phyloP scores from a whole-genome alignment of 768 basidiomycete genomes.

The Jaapia argillacea region DNA sequence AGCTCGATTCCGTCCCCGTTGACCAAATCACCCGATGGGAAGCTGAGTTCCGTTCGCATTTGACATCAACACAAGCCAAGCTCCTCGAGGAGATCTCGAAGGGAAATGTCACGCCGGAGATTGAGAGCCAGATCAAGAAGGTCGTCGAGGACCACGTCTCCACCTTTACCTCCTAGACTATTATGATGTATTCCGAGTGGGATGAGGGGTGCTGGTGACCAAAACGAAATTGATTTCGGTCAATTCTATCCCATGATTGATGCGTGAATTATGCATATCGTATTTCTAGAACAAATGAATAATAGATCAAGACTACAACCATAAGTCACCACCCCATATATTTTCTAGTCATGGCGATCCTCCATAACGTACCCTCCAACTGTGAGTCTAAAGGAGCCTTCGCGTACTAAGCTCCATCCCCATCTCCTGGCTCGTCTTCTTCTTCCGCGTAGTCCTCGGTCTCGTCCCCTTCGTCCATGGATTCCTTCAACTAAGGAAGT shows the following conservation, averaged over 20 bases:
- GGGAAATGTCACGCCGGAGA: constrained; percentile 79
- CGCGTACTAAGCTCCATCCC: no score
- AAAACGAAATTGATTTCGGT: not conserved
- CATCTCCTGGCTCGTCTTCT: no score
- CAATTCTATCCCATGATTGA: no score
- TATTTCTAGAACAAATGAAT: no score
- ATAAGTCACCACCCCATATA: no score
- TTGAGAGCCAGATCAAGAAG: constrained; percentile 93
- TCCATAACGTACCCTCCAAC: no score
- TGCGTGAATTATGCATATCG: no score
- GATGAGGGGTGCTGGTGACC: no score
- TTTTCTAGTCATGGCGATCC: no score
- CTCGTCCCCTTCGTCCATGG: constrained; percentile 78
- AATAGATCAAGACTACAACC: no score
- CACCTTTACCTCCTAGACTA: constrained; percentile 44
- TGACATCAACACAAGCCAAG: constrained; percentile 58
- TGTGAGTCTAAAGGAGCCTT: no score
- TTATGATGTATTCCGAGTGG: not conserved
- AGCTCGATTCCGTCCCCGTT: constrained; percentile 93
- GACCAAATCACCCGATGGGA: constrained; percentile 94
- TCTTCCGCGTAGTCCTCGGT: no score
- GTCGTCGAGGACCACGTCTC: constrained; percentile 84
- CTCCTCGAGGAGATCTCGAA: constrained; percentile 81
- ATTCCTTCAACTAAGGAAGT: constrained; percentile 58
- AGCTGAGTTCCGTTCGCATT: constrained; percentile 82